phyloP scores from a whole-genome alignment of 208 protist species.

The Wallacemonas sp. region DNA sequence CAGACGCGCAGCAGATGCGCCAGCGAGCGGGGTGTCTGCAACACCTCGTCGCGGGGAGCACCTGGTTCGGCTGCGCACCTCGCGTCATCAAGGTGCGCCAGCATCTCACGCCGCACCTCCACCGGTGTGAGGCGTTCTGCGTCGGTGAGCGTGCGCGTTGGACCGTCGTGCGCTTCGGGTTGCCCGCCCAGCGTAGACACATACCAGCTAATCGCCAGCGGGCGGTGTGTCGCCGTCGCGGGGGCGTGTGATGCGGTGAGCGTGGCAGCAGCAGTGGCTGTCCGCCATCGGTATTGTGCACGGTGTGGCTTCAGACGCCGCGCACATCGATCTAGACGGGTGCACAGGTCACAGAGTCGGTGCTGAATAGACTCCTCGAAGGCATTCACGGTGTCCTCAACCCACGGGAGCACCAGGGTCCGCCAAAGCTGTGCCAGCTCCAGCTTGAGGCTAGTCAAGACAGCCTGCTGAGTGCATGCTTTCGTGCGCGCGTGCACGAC shows the following conservation, averaged over 20 bases:
- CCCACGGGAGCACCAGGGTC: slow-evolving; percentile 30
- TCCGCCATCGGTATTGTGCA: slow-evolving; percentile 12
- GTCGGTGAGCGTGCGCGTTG: too few relatives aligned
- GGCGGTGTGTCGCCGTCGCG: too few relatives aligned
- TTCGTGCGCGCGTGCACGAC: not conserved
- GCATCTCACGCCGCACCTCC: too few relatives aligned
- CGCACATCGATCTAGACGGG: slow-evolving; percentile 9
- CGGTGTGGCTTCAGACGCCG: slow-evolving; percentile 15
- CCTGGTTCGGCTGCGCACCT: too few relatives aligned
- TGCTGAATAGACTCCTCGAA: slow-evolving; percentile 10
- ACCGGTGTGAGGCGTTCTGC: too few relatives aligned
- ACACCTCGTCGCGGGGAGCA: too few relatives aligned
- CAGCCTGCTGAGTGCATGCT: not conserved
- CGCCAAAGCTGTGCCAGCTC: slow-evolving; percentile 28
- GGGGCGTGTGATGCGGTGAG: too few relatives aligned
- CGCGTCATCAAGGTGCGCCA: too few relatives aligned
- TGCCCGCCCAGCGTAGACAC: too few relatives aligned
- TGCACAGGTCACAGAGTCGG: slow-evolving; percentile 1
- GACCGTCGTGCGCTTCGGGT: too few relatives aligned
- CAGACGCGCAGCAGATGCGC: not conserved
- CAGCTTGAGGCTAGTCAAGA: slow-evolving; percentile 19
- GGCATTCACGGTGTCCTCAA: slow-evolving; percentile 10
- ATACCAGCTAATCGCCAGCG: not conserved
- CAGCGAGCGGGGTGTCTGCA: not conserved
- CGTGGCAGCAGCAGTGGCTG: not conserved